phyloP scores from a whole-genome alignment of 768 basidiomycete genomes.

The Tulasnella sp. region DNA sequence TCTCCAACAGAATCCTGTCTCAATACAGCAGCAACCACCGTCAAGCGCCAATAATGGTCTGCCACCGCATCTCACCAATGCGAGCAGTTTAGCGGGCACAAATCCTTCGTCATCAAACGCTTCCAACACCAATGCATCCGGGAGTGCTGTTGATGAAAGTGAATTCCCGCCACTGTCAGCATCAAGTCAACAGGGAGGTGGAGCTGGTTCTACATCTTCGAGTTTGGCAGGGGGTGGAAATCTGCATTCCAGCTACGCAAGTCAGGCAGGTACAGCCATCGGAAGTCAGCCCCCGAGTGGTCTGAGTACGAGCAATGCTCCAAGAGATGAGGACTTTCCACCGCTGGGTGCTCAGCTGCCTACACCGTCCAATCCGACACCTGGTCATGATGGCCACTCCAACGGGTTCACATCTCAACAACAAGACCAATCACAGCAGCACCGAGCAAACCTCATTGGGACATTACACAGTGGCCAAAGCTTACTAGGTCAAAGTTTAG shows the following conservation, averaged over 20 bases:
- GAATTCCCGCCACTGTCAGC: slow-evolving; percentile 10
- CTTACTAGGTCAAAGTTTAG: neutral
- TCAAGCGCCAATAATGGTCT: too few relatives aligned
- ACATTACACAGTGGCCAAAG: neutral
- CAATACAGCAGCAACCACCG: slow-evolving; percentile 23
- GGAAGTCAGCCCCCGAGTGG: slow-evolving; percentile 26
- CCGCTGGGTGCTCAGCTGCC: slow-evolving; percentile 53
- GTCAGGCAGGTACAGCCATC: slow-evolving; percentile 56
- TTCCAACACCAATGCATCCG: slow-evolving; percentile 13
- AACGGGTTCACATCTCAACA: slow-evolving; percentile 1
- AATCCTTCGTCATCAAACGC: too few relatives aligned
- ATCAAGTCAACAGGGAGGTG: neutral
- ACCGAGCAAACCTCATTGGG: slow-evolving; percentile 21
- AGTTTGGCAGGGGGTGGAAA: neutral
- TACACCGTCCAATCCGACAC: slow-evolving; percentile 23
- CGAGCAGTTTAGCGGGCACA: too few relatives aligned
- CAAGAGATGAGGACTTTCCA: slow-evolving; percentile 74
- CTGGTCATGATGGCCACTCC: slow-evolving; percentile 3
- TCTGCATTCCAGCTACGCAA: slow-evolving; percentile 62
- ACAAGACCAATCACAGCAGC: slow-evolving; percentile 27
- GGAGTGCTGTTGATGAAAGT: slow-evolving; percentile 8
- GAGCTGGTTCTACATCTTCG: slow-evolving; percentile 4
- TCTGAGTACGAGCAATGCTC: slow-evolving; percentile 24
- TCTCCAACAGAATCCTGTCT: slow-evolving; percentile 28
- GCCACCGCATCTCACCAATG: too few relatives aligned